A percentile compares a stretch with the other conserved stretches of the same genome.
These are phyloP conservation scores for Colletotrichum cereale DNA, from an alignment of 2,329 filamentous ascomycete species.

Conservation along the genomic window DNA sequence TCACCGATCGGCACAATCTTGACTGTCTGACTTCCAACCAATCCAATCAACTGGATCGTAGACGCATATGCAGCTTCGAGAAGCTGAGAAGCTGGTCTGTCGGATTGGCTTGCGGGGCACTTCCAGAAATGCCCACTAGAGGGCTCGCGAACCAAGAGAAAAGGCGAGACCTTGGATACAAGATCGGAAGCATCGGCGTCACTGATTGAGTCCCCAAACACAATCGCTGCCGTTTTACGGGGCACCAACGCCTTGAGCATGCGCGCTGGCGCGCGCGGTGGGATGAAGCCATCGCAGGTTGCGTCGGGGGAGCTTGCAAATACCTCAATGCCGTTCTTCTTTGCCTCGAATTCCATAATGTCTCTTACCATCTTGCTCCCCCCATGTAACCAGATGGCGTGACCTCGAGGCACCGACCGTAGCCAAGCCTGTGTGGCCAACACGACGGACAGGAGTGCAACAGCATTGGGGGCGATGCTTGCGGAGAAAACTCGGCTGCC, in stretches of 20 bases:
- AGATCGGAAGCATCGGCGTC: not conserved
- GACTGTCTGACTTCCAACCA: too few relatives aligned
- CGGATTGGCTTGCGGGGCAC: not conserved
- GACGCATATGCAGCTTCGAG: not conserved
- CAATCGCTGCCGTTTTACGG: not conserved
- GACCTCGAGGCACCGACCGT: not conserved
- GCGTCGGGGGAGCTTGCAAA: not conserved
- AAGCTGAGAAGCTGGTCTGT: not conserved
- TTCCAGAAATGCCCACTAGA: not conserved
- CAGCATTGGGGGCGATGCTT: not conserved
- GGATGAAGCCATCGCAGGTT: not conserved
- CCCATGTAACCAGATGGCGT: slow-evolving; percentile 1
- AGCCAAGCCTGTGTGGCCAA: slow-evolving; percentile 14
- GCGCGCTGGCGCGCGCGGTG: not conserved
- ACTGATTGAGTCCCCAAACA: not conserved
- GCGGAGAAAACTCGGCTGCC: not conserved
- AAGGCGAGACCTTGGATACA: not conserved
- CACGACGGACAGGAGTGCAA: not conserved
- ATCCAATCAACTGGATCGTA: not conserved
- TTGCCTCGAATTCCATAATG: not conserved
- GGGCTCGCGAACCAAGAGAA: not conserved
- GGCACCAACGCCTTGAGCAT: not conserved
- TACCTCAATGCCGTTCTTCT: not conserved
- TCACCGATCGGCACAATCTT: too few relatives aligned
- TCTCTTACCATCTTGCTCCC: not conserved